A percentile compares a stretch with the other conserved stretches of the same genome.
These are phyloP conservation scores for Pseudocercospora vitis DNA, from an alignment of 2,329 filamentous ascomycete species.

Conservation along the genomic window DNA sequence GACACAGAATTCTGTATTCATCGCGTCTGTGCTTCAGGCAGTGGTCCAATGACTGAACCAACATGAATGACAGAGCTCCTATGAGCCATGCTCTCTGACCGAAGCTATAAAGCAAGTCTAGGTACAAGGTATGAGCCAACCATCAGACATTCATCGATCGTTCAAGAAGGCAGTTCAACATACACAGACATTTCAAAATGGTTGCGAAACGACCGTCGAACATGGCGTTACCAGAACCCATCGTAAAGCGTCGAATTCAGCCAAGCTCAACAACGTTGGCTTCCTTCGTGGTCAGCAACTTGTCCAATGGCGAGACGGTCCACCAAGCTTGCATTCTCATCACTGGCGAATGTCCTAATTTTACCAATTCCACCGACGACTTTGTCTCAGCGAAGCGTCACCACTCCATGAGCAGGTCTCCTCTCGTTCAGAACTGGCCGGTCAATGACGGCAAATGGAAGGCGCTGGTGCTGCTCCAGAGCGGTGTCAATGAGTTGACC, in stretches of 20 bases:
- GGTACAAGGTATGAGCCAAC: background rate
- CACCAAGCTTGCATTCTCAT: slow-evolving; percentile 38
- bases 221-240: background rate
- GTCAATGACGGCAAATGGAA: slow-evolving; percentile 37
- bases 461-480: slow-evolving; percentile 36
- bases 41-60: background rate
- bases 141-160: background rate
- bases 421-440: slow-evolving; percentile 37
- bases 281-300: slow-evolving; percentile 21
- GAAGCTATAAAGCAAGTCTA: background rate
- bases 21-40: background rate
- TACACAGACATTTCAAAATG: background rate
- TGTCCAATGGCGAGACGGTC: slow-evolving; percentile 35
- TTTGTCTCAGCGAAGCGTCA: slow-evolving; percentile 27
- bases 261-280: slow-evolving; percentile 2
- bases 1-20: background rate
- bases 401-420: slow-evolving; percentile 27
- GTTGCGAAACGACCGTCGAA: slow-evolving; percentile 9
- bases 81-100: background rate
- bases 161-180: too few species aligned
- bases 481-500: slow-evolving; percentile 29
- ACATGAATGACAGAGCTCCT: background rate
- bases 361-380: slow-evolving; percentile 26
- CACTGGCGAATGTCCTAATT: slow-evolving; percentile 30
- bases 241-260: background rate